Evolutionary conservation across 2,329 filamentous ascomycete genomes (phyloP).

Genomic region (Neonectria sp.): DNA sequence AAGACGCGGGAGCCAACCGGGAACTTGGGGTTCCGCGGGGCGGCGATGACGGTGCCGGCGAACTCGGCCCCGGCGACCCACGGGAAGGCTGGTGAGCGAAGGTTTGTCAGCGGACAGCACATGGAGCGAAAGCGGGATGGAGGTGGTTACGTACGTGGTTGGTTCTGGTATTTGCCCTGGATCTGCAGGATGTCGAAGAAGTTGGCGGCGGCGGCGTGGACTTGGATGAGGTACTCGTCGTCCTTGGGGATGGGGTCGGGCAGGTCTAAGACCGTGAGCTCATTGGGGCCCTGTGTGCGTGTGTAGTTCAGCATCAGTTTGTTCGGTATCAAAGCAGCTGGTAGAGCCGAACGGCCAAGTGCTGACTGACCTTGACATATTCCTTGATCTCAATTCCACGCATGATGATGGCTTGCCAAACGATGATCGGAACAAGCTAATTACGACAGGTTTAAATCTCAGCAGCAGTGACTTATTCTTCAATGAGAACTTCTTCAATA

Average conservation of each 20-base stretch:
- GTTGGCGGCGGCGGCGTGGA: constrained; percentile 91
- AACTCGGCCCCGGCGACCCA: constrained; percentile 93
- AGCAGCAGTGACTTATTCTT: not conserved
- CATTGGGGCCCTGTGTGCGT: constrained; percentile 76
- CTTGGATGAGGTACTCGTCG: constrained; percentile 87
- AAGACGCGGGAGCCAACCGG: constrained; percentile 88
- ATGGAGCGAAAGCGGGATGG: not conserved
- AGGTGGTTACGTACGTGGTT: constrained; percentile 71
- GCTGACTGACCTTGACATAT: constrained; percentile 78
- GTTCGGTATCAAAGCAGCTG: not conserved
- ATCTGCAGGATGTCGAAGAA: constrained; percentile 98
- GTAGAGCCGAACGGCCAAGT: not conserved
- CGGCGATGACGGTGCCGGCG: constrained; percentile 80
- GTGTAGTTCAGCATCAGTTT: not conserved
- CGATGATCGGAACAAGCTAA: not conserved
- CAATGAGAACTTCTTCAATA: not conserved
- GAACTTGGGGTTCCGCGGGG: constrained; percentile 76
- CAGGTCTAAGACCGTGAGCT: constrained; percentile 82
- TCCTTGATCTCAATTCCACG: constrained; percentile 80
- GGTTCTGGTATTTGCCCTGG: constrained; percentile 94
- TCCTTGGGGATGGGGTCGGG: constrained; percentile 80
- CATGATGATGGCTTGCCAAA: constrained; percentile 66
- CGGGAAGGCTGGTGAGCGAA: constrained; percentile 73
- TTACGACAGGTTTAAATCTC: not conserved
- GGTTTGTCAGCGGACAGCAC: not conserved